Conservation (phyloP, 495 filamentous ascomycete species). For the Glarea lozoyensis region DNA sequence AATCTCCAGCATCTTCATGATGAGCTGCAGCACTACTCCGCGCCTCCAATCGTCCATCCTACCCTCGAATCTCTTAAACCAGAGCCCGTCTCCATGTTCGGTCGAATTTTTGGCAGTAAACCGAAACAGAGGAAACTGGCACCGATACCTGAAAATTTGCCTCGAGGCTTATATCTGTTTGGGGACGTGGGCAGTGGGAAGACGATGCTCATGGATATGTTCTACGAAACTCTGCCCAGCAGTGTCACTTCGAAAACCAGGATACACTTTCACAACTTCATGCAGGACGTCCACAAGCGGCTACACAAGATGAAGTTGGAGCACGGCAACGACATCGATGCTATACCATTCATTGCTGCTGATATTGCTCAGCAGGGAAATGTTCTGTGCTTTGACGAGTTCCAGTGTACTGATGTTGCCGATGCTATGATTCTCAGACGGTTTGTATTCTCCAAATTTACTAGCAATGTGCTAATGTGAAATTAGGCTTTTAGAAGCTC, state of each 20-base stretch:
- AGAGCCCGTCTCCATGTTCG: slow-evolving; percentile 51
- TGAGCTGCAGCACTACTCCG: slow-evolving; percentile 63
- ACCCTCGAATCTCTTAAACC: slow-evolving; percentile 60
- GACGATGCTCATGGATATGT: slow-evolving; percentile 99
- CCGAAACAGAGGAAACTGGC: slow-evolving; percentile 29
- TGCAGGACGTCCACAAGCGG: slow-evolving; percentile 95
- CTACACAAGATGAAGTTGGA: slow-evolving; percentile 83
- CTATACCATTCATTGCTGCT: slow-evolving; percentile 84
- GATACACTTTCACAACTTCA: slow-evolving; percentile 99
- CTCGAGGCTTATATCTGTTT: slow-evolving; percentile 88
- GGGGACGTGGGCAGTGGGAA: slow-evolving; percentile 97
- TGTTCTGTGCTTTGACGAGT: slow-evolving; percentile 96
- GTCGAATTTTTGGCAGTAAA: slow-evolving; percentile 54
- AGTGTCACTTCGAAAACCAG: slow-evolving; percentile 81
- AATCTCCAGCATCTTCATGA: slow-evolving; percentile 83
- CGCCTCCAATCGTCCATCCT: slow-evolving; percentile 67
- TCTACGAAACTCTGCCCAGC: slow-evolving; percentile 84
- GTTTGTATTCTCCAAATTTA: slow-evolving; percentile 25
- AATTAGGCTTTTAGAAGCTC: slow-evolving; percentile 65
- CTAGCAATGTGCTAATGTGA: slow-evolving; percentile 3
- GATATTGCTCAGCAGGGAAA: slow-evolving; percentile 78
- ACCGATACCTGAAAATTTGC: slow-evolving; percentile 62
- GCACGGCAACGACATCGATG: slow-evolving; percentile 86
- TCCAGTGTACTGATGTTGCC: slow-evolving; percentile 96
- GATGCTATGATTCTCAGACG: slow-evolving; percentile 95